A percentile compares a stretch with the other conserved stretches of the same genome.
phyloP scores from a whole-genome alignment of 208 protist genomes.

The Leishmania mexicana region DNA sequence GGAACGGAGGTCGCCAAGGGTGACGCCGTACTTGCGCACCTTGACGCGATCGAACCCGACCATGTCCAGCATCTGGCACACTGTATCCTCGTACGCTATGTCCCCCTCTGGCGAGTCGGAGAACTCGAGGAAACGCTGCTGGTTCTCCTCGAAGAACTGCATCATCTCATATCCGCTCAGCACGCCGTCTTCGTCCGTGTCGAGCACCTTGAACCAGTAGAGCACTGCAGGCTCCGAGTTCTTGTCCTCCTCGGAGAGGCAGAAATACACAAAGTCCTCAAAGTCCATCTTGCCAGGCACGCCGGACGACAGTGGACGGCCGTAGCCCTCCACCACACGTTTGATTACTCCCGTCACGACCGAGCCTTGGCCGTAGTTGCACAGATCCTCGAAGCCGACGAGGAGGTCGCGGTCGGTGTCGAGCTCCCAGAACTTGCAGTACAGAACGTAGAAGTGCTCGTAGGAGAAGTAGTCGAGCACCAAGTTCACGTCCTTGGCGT shows the following conservation, averaged over 20 bases:
- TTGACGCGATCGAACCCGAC: conserved; percentile 66
- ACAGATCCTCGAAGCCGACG: conserved; percentile 89
- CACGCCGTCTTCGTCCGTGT: conserved; percentile 95
- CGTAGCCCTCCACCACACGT: conserved; percentile 78
- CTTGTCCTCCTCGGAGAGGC: conserved; percentile 97
- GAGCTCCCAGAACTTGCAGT: conserved; percentile 99
- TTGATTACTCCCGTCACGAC: conserved; percentile 76
- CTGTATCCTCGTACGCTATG: conserved; percentile 82
- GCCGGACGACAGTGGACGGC: conserved; percentile 57
- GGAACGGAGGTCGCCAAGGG: conserved; percentile 89
- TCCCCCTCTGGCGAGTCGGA: conserved; percentile 59
- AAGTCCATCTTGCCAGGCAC: conserved; percentile 82
- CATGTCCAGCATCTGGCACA: conserved; percentile 97
- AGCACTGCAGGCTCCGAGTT: conserved; percentile 86
- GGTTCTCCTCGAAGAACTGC: conserved; percentile 94
- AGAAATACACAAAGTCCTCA: conserved; percentile 97
- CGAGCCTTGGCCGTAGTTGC: conserved; percentile 82
- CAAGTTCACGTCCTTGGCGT: conserved; percentile 89
- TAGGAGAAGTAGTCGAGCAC: conserved; percentile 97
- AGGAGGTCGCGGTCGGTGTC: conserved; percentile 95
- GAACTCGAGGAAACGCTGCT: conserved; percentile 84
- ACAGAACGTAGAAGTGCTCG: conserved; percentile 99
- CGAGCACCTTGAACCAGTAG: conserved; percentile 96
- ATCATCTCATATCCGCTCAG: conserved; percentile 94
- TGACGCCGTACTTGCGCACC: conserved; percentile 63